phyloP scores from a whole-genome alignment of 257 asterid species.

The Nicotiana benthamiana region DNA sequence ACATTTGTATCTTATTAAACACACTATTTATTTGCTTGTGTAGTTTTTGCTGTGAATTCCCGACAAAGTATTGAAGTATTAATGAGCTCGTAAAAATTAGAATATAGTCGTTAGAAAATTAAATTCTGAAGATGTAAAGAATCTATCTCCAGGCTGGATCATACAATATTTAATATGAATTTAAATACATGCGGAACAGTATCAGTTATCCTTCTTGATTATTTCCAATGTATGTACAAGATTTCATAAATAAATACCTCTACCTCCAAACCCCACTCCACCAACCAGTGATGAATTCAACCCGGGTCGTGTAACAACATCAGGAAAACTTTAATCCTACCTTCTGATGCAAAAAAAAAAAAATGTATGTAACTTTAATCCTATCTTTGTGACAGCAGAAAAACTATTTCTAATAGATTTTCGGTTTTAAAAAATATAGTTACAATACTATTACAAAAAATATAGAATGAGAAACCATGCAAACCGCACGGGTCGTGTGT shows the following conservation, averaged over 20 bases:
- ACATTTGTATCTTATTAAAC: too few species aligned
- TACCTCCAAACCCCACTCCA: background rate
- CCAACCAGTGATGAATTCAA: background rate
- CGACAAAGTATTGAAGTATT: background rate
- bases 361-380: rapidly evolving
- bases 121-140: background rate
- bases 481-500: too few species aligned
- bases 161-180: background rate
- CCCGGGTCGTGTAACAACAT: background rate
- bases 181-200: background rate
- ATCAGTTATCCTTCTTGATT: background rate
- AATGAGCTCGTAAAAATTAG: background rate
- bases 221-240: background rate
- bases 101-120: background rate
- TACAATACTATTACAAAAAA: too few species aligned
- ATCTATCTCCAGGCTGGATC: background rate
- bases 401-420: too few species aligned
- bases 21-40: too few species aligned
- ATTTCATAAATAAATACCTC: background rate
- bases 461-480: too few species aligned
- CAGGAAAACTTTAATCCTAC: too few species aligned
- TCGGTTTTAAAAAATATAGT: too few species aligned
- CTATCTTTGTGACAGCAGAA: rapidly evolving
- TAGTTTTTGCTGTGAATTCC: background rate
- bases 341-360: too few species aligned